Base-by-base conservation (phyloP, 2,329 filamentous ascomycete species). In the Macrophomina pseudophaseolina region DNA sequence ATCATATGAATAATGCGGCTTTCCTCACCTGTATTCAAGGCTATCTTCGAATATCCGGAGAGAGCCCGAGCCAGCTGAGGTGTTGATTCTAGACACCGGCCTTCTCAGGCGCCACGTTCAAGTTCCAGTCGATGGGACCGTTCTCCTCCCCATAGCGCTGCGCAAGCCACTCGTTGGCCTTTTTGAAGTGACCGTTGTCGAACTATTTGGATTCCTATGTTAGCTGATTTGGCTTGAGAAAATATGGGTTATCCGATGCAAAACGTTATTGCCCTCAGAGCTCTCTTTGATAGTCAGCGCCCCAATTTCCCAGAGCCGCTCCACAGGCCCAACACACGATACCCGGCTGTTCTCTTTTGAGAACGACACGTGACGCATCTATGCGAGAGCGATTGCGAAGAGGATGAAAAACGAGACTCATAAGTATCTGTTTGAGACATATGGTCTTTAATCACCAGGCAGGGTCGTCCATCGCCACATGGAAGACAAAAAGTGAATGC, bases 131-230 rank as follows among this genome's bases (percentile, higher is more conserved):
- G 72, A 99, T 93, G 73, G 88, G 87, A 1, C 87, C 90, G 3
- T 89, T 90, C 23, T 60, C 64, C n/a, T 86, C 82, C 0, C 95
- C 95, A 78, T 98, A 97, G 67, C 91, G 85, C 71, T 85, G 78
- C 64, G 86, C 82, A 28, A 99, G 83, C 95, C 95, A 99, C 72
- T 91, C 89, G 74, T 97, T 97, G 54, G 91, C 88, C 80, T 88
- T 87, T 69, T 84, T 88, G 78, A 96, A 97, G 79, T 97, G 93
- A 0, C 88, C 87, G 72, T 91, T 94, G 67, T 92, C 89, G 71
- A 92, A 93, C 80, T 83, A 30, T 32, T 16, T 14, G 11, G 67
- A 2, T 33, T 48, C 48, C 16, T 6, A 33, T 6, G 28, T 60
- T n/a, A 60, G 56, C 40, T 3, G 30, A 53, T 18, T 30, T 30